phyloP scores from a whole-genome alignment of 2,329 filamentous ascomycete species.

The Neofusicoccum cordaticola region DNA sequence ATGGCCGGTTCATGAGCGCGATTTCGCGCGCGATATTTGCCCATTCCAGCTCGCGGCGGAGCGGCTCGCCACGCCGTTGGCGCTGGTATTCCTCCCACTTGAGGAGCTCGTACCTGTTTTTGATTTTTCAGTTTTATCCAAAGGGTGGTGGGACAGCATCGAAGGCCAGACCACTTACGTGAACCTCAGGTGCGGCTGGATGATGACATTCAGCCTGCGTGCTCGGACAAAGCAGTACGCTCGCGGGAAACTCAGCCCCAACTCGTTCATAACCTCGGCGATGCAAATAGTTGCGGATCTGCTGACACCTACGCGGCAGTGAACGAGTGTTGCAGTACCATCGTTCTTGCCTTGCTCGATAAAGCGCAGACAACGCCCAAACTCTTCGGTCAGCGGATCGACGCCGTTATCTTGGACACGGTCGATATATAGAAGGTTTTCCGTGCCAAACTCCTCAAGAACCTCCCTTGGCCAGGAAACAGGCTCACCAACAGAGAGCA shows the following conservation, averaged over 20 bases:
- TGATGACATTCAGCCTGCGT: conserved; percentile 91
- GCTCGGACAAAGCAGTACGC: conserved; percentile 97
- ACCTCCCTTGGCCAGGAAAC: conserved; percentile 75
- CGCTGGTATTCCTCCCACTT: conserved; percentile 88
- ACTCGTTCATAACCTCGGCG: conserved; percentile 89
- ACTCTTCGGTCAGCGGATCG: conserved; percentile 83
- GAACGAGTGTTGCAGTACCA: conserved; percentile 83
- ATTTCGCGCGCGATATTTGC: conserved; percentile 83
- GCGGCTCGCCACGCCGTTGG: conserved; percentile 49
- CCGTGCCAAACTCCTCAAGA: conserved; percentile 65
- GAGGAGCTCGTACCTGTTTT: conserved; percentile 71
- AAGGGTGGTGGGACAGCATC: neutral
- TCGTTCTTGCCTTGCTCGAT: conserved; percentile 79
- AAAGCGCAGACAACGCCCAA: conserved; percentile 81
- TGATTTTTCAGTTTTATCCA: conserved; percentile 2
- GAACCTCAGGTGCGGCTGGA: conserved; percentile 93
- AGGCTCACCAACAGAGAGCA: conserved; percentile 89
- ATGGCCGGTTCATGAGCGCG: conserved; percentile 92
- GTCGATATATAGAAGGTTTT: conserved; percentile 78
- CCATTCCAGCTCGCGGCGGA: conserved; percentile 87
- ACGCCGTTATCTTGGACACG: conserved; percentile 96
- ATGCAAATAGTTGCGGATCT: conserved; percentile 97
- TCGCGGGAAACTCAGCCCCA: conserved; percentile 78
- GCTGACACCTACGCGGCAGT: conserved; percentile 94
- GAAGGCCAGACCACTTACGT: conserved; percentile 51